Evolutionary conservation across 2,329 filamentous ascomycete species (phyloP), one percentile per base, ranked within the genome.

Genomic region (Fusarium sp.): DNA sequence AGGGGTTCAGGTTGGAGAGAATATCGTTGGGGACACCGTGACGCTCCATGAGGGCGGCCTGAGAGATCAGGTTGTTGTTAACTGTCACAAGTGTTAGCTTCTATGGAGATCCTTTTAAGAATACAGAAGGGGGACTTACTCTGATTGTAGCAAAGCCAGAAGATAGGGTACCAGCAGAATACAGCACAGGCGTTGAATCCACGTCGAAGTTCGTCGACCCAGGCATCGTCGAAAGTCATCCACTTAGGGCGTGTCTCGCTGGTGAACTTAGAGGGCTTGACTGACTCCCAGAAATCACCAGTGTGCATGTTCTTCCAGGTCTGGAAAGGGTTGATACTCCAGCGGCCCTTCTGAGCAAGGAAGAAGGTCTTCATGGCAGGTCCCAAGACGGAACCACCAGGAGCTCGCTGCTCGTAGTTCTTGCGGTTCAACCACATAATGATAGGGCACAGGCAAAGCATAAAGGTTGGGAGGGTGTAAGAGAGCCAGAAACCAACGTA

Each of bases 191-290:
- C 90, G 57, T 84, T 82, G 68, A 92, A 84, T 11, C 91, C 91
- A 79, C 91, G 89, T 44, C 84, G 84, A 28, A 93, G 85, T 76
- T 93, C 90, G 75, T 93, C 91, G 39, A 94, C 91, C 91, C 91
- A 94, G 21, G 86, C 87, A 70, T 94, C 92, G 67, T 94, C 91
- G 72, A 93, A 93, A 4, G 86, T 91, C 90, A 94, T 94, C 90
- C 90, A 93, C 1, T 72, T 70, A 0, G 89, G 91, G 39, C 87
- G 88, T 50, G 80, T 79, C 21, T 80, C 80, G 43, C 84, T 81
- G 23, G 83, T 82, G 41, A 91, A 85, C n/a, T 81, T 80, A 69
- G 87, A 91, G 2, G 91, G 91, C 82, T 92, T 93, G 62, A 90
- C 88, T 11, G 81, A 81, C 39, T 92, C 86, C 89, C 91, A 94